A percentile compares a stretch with the other conserved stretches of the same genome.
Evolutionary conservation across 2,329 filamentous ascomycete species (phyloP).

Genomic region (Diaporthe citri): DNA sequence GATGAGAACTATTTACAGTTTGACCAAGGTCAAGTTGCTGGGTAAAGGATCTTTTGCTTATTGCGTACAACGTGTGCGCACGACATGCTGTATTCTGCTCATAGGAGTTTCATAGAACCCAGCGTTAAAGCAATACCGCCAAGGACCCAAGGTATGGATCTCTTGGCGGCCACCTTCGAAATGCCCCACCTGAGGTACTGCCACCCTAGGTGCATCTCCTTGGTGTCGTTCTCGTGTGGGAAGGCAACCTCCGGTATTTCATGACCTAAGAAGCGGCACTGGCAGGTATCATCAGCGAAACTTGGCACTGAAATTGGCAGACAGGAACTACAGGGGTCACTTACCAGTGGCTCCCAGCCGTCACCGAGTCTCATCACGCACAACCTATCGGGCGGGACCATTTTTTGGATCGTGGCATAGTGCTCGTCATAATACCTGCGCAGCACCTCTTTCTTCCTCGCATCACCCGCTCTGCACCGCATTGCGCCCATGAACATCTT

Average conservation of each 20-base stretch:
- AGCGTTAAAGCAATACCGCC: no score
- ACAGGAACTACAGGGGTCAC: neutral
- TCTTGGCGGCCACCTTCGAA: neutral
- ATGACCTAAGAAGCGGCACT: slow-evolving; percentile 4
- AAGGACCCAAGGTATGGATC: neutral
- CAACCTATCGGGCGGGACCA: neutral
- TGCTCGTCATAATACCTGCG: neutral
- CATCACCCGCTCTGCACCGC: neutral
- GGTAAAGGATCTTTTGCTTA: no score
- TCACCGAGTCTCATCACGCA: slow-evolving; percentile 16
- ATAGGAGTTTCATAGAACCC: neutral
- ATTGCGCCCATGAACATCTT: slow-evolving; percentile 24
- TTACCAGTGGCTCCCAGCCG: slow-evolving; percentile 20
- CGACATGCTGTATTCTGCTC: neutral
- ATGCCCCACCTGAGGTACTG: slow-evolving; percentile 13
- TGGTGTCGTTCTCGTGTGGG: slow-evolving; percentile 6
- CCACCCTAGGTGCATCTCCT: slow-evolving; percentile 3
- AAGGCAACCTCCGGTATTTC: neutral
- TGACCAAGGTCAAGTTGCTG: no score
- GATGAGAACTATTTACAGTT: no score
- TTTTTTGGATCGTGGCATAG: neutral
- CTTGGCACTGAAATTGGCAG: no score
- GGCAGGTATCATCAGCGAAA: neutral
- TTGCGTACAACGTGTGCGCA: no score
- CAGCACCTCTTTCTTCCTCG: neutral